phyloP scores from a whole-genome alignment of 2,329 filamentous ascomycete species.

The Trichoderma hamatum region DNA sequence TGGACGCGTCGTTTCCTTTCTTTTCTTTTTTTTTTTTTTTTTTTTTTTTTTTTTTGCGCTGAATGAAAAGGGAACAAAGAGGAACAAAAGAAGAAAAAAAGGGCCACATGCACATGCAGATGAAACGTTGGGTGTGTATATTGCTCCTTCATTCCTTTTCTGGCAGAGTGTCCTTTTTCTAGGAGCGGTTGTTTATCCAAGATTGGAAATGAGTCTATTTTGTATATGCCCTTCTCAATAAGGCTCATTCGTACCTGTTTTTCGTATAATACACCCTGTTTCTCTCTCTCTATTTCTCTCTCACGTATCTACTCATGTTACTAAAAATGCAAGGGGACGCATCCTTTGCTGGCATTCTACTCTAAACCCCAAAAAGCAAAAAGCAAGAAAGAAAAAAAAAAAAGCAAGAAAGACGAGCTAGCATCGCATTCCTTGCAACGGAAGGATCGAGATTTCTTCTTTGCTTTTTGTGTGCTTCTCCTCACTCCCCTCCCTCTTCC shows the following conservation, averaged over 20 bases:
- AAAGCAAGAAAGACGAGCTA: not conserved
- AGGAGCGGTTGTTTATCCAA: not conserved
- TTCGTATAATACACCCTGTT: not conserved
- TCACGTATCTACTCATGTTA: not conserved
- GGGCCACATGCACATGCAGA: not conserved
- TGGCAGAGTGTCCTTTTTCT: not conserved
- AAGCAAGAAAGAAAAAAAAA: not conserved
- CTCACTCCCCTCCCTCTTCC: not conserved
- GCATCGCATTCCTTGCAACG: not conserved
- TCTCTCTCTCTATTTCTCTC: not conserved
- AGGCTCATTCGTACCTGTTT: not conserved
- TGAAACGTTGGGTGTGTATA: not conserved
- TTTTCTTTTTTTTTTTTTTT: not conserved
- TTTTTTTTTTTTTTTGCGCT: not conserved
- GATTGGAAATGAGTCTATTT: not conserved
- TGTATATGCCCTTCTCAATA: not conserved
- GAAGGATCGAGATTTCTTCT: not conserved
- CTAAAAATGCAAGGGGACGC: not conserved
- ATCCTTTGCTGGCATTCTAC: not conserved
- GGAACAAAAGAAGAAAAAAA: not conserved
- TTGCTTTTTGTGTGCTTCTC: not conserved
- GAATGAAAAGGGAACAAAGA: too few relatives aligned
- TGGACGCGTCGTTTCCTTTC: not conserved
- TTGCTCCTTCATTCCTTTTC: not conserved
- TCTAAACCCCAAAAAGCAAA: not conserved